Evolutionary conservation across 768 basidiomycete genomes (phyloP).

Genomic region (Amanita subjunquillea): DNA sequence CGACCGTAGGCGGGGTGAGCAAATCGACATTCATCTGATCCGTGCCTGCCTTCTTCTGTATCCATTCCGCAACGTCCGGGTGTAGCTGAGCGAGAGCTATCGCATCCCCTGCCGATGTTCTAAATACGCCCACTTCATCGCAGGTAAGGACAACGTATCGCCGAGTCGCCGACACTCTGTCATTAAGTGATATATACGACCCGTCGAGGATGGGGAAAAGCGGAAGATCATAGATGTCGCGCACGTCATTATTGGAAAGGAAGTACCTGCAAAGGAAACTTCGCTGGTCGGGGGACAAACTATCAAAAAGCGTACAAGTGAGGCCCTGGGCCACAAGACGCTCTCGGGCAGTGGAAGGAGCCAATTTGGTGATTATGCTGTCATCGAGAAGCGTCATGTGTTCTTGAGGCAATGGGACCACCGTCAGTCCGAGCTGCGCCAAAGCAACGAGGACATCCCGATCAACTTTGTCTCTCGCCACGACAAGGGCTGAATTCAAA

Average conservation of each 20-base stretch:
- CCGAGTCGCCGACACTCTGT: neutral
- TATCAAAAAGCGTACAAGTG: conserved; percentile 3
- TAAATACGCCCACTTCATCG: conserved; percentile 19
- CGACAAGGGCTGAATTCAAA: conserved; percentile 15
- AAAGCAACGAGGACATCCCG: conserved; percentile 17
- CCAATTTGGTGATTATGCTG: conserved; percentile 7
- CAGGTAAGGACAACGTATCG: conserved; percentile 19
- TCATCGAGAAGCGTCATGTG: conserved; percentile 19
- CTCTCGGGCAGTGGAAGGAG: conserved; percentile 20
- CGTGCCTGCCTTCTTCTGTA: conserved; percentile 14
- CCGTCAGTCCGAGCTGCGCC: conserved; percentile 20
- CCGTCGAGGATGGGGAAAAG: conserved; percentile 21
- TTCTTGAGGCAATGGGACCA: conserved; percentile 25
- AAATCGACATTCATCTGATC: conserved; percentile 19
- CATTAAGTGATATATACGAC: neutral
- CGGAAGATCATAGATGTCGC: conserved; percentile 25
- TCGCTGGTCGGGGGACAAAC: conserved; percentile 4
- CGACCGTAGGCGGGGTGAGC: conserved; percentile 16
- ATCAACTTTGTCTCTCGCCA: conserved; percentile 10
- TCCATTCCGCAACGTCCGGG: conserved; percentile 9
- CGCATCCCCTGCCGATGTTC: conserved; percentile 7
- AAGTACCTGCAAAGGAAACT: conserved; percentile 21
- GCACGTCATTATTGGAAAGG: conserved; percentile 19
- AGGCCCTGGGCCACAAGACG: conserved; percentile 19
- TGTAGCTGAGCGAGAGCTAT: conserved; percentile 21